Evolutionary conservation across 495 filamentous ascomycete species (phyloP).

Genomic region (Pseudotulostoma volvatum): DNA sequence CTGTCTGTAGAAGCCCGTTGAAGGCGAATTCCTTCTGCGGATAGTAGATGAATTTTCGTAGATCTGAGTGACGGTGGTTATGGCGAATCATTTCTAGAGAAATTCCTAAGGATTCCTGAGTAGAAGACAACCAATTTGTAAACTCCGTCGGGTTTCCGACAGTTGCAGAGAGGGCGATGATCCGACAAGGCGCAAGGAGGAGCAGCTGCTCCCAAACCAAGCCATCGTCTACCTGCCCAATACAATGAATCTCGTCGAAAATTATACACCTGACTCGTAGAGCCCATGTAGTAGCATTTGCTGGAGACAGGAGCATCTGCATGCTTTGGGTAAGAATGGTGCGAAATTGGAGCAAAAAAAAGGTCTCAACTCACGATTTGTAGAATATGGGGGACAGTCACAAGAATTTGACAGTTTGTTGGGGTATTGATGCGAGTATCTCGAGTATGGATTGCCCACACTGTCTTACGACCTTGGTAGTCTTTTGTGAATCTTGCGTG

Average conservation of each 20-base stretch:
- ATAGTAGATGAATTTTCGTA: slow-evolving; percentile 51
- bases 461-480: slow-evolving; percentile 36
- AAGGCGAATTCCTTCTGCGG: slow-evolving; percentile 38
- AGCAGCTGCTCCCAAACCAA: slow-evolving; percentile 70
- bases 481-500: slow-evolving; percentile 50
- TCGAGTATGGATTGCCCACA: slow-evolving; percentile 67
- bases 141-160: slow-evolving; percentile 63
- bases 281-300: slow-evolving; percentile 52
- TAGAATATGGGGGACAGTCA: slow-evolving; percentile 63
- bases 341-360: too few species aligned
- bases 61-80: slow-evolving; percentile 50
- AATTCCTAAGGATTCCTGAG: slow-evolving; percentile 39
- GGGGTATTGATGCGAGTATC: slow-evolving; percentile 58
- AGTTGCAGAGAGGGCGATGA: slow-evolving; percentile 67
- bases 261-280: slow-evolving; percentile 53
- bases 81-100: slow-evolving; percentile 51
- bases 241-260: slow-evolving; percentile 73
- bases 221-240: slow-evolving; percentile 62
- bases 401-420: slow-evolving; percentile 52
- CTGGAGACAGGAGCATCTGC: slow-evolving; percentile 48
- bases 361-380: slow-evolving; percentile 40
- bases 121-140: slow-evolving; percentile 43
- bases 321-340: too few species aligned
- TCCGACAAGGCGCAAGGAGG: slow-evolving; percentile 56
- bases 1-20: slow-evolving; percentile 30